These are phyloP conservation scores for Medakamo hakoo DNA, from an alignment of 139 green algal genomes.

Conservation along the genomic window DNA sequence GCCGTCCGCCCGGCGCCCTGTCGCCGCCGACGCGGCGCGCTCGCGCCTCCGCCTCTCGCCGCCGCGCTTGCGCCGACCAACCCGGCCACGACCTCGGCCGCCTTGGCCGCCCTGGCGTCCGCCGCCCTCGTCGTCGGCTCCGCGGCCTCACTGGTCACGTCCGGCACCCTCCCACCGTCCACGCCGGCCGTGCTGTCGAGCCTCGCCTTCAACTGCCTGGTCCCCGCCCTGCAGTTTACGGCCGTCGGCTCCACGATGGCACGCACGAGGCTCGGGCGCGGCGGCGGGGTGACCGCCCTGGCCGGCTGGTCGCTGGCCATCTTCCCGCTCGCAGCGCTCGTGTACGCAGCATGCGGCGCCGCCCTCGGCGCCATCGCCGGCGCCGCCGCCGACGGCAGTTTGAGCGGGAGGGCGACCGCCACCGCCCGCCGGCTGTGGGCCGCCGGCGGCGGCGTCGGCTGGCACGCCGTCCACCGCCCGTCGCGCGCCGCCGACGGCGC, in stretches of 20 bases:
- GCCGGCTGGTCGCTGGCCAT: neutral
- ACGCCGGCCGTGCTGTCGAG: neutral
- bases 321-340: neutral
- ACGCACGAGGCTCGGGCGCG: neutral
- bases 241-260: neutral
- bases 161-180: neutral
- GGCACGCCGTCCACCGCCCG: neutral
- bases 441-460: no score
- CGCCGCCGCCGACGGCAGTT: neutral
- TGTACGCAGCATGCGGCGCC: neutral
- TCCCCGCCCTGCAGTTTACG: neutral
- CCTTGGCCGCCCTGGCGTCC: neutral
- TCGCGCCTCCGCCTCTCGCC: neutral
- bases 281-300: no score
- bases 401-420: no score
- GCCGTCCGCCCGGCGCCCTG: no score
- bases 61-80: neutral
- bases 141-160: neutral
- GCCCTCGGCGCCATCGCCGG: neutral
- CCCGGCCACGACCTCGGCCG: no score
- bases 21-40: no score
- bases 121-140: neutral
- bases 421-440: no score
- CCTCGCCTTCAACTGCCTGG: neutral
- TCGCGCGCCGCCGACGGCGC: no score